Conservation (phyloP, 805 yeast genomes). For the Schwanniomyces sp. region DNA sequence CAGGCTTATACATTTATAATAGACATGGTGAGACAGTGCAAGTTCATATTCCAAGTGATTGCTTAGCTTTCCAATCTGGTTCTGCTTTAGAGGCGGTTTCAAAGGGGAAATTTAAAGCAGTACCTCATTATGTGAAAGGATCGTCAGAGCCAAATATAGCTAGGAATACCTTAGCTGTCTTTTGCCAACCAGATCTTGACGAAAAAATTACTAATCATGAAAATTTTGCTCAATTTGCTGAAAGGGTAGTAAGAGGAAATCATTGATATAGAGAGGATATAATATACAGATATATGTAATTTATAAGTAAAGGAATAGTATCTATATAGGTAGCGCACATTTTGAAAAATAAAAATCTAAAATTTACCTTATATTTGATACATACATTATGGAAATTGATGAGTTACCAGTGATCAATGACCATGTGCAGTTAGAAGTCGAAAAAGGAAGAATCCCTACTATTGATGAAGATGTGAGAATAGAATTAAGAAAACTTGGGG, state of each 20-base stretch:
- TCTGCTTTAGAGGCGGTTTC: constrained; percentile 54
- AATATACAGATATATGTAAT: background rate
- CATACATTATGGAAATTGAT: constrained; percentile 5
- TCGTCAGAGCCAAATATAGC: constrained; percentile 33
- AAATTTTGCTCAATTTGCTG: constrained; percentile 51
- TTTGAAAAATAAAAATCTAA: background rate
- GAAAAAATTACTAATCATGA: constrained; percentile 45
- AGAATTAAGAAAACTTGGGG: constrained; percentile 47
- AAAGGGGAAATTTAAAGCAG: constrained; percentile 51
- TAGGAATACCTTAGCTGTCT: constrained; percentile 60
- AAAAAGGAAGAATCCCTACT: constrained; percentile 48
- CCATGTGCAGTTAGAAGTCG: background rate
- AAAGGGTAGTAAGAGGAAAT: constrained; percentile 38
- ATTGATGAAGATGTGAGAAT: constrained; percentile 61
- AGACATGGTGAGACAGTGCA: constrained; percentile 45
- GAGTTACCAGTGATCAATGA: constrained; percentile 7
- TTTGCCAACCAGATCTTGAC: constrained; percentile 58
- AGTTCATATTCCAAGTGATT: constrained; percentile 54
- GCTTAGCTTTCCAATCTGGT: constrained; percentile 64
- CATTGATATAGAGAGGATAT: constrained; percentile 21
- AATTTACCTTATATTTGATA: background rate
- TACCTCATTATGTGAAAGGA: constrained; percentile 57
- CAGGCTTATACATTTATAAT: constrained; percentile 53
- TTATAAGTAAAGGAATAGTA: too few relatives aligned
- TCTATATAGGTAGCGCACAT: background rate